Base-by-base conservation (phyloP, 2,329 filamentous ascomycete genomes). In the Dactylellina parvicollis region DNA sequence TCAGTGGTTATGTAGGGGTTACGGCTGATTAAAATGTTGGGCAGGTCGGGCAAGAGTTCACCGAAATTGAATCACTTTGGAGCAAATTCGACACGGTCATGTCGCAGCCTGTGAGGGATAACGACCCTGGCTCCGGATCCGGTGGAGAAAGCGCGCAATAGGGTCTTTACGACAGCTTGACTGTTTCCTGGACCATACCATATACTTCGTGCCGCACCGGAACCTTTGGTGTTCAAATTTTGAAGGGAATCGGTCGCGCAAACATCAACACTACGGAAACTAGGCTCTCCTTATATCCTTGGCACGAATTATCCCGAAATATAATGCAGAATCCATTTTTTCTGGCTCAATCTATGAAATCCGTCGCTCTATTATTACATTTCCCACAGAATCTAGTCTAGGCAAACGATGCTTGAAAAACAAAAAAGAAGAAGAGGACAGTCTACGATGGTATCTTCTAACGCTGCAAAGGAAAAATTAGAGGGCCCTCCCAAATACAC, bases 41-140 rank as follows among this genome's bases (percentile, higher is more conserved):
- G 18, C 40, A 74, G 70, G 70, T 74, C 20, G 70, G 70, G 8
- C 70, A 69, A 47, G 70, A 74, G 38, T 74, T 74, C 70, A 69
- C 56, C 3, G 61, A 67, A 20, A 74, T 74, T 34, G 70, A 74
- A n/a, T 34, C 55, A 2, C 54, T 74, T 14, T 74, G 70, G 70
- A 67, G 62, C 18, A 74, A 74, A 64, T 74, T 74, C 50, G 70
- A 74, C 56, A 56, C 40, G 2, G 70, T 74, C 24, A 67, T 74
- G 55, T 62, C 70, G 12, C 60, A 66, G 18, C 60, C 60, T 2
- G 26, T 61, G 4, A 30, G 30, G 18, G 52, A 64, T 5, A 47
- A 44, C 32, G 54, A 49, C 9, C 50, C 59, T 16, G 52, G 34
- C n/a, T 16, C 59, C 32, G 59, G 67, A 52, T 57, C 66, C 14